A percentile compares a stretch with the other conserved stretches of the same genome.
Conservation (phyloP, 345 rosid species). For the Rhodamnia rubescens region DNA sequence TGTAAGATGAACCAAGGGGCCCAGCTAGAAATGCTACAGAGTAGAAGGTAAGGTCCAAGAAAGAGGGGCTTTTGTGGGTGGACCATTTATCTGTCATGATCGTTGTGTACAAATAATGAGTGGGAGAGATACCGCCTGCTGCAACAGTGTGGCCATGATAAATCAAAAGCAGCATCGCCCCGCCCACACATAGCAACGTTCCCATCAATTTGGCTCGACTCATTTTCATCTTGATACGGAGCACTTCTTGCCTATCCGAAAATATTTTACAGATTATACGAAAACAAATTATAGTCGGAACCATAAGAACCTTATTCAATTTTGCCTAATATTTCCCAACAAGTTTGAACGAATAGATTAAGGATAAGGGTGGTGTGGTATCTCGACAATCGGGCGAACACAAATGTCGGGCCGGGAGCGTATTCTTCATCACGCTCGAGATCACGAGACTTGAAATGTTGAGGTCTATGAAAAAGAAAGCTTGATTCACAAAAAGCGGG, state of each 20-base stretch:
- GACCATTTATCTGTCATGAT: slow-evolving; percentile 3
- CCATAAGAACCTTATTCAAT: no score
- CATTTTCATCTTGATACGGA: background rate
- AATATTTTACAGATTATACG: background rate
- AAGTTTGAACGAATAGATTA: no score
- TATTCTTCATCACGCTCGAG: slow-evolving; percentile 70
- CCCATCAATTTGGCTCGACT: slow-evolving; percentile 27
- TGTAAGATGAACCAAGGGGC: slow-evolving; percentile 75
- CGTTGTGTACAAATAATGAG: slow-evolving; percentile 64
- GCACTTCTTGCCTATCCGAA: slow-evolving; percentile 50
- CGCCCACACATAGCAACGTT: background rate
- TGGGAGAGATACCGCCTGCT: slow-evolving; percentile 38
- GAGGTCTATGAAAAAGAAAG: slow-evolving; percentile 72
- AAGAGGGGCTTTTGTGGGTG: slow-evolving; percentile 18
- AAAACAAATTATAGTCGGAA: no score
- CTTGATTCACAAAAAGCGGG: slow-evolving; percentile 64
- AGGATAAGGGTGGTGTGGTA: no score
- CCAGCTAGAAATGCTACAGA: slow-evolving; percentile 50
- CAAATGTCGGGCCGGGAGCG: slow-evolving; percentile 82
- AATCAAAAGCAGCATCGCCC: slow-evolving; percentile 83
- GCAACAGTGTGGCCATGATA: slow-evolving; percentile 58
- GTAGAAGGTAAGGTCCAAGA: slow-evolving; percentile 47
- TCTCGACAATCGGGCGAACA: slow-evolving; percentile 26
- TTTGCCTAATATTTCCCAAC: no score
- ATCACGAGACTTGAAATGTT: slow-evolving; percentile 58